Percentiles rank a stretch among this genome's conserved stretches.
phyloP scores from a whole-genome alignment of 163 green algal species.

The Scenedesmus sp. region DNA sequence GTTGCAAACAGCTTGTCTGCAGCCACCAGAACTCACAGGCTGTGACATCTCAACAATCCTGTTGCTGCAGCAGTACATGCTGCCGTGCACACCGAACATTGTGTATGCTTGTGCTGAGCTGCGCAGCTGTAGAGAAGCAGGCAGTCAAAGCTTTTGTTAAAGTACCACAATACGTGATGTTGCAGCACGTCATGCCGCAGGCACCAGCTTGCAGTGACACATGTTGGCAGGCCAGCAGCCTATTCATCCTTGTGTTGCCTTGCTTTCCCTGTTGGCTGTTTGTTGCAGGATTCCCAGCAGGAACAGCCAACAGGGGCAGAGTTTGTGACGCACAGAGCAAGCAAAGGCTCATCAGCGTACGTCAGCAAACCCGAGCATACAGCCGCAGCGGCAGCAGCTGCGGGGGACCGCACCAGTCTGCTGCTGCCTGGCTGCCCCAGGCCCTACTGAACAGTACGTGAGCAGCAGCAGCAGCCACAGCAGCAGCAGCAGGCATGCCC shows the following conservation, averaged over 20 bases:
- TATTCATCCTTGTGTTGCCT: too few relatives aligned
- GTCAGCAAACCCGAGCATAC: background rate
- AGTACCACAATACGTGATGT: too few relatives aligned
- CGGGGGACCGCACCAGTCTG: background rate
- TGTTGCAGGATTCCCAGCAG: background rate
- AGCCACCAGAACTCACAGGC: too few relatives aligned
- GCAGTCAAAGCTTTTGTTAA: too few relatives aligned
- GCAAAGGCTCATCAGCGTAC: background rate
- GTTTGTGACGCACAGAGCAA: too few relatives aligned
- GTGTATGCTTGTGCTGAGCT: too few relatives aligned
- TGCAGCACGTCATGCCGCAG: background rate
- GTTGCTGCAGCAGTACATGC: too few relatives aligned
- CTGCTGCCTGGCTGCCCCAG: background rate
- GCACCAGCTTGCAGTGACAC: background rate
- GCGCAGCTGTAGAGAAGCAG: too few relatives aligned
- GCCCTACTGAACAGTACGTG: background rate
- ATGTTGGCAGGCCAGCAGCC: background rate
- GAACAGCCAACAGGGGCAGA: background rate
- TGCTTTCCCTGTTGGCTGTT: too few relatives aligned
- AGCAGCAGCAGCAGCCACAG: background rate
- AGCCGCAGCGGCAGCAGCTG: background rate
- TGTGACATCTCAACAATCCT: too few relatives aligned
- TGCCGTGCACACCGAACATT: too few relatives aligned
- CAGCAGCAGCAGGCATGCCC: background rate
- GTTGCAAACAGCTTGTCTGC: too few relatives aligned